phyloP scores from a whole-genome alignment of 1,284 basidiomycete species.

The Nidula niveotomentosa region DNA sequence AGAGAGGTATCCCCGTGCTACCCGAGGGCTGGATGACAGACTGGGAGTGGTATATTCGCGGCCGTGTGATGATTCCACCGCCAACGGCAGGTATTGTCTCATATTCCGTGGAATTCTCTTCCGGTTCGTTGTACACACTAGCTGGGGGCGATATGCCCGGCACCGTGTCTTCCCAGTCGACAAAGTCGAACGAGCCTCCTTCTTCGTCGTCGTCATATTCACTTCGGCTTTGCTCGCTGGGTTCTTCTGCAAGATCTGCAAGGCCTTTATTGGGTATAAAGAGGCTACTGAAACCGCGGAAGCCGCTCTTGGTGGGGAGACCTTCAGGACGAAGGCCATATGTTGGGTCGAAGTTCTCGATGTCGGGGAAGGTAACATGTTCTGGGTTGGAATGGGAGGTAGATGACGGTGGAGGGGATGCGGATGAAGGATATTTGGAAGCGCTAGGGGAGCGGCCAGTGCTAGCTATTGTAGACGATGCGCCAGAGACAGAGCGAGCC shows the following conservation, averaged over 20 bases:
- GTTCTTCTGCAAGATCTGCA: conserved; percentile 77
- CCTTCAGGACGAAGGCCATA: conserved; percentile 96
- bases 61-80: conserved; percentile 73
- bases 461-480: conserved; percentile 27
- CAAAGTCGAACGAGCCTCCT: conserved; percentile 56
- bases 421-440: conserved; percentile 18
- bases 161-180: conserved; percentile 67
- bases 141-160: conserved; percentile 31
- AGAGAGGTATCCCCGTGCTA: too few species aligned
- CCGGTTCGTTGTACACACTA: conserved; percentile 16
- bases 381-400: conserved; percentile 23
- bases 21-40: conserved; percentile 48
- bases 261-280: conserved; percentile 71
- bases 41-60: conserved; percentile 74
- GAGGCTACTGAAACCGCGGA: conserved; percentile 70
- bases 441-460: conserved; percentile 19
- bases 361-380: conserved; percentile 67
- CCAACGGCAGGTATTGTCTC: conserved; percentile 79
- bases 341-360: conserved; percentile 94
- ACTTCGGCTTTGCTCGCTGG: conserved; percentile 25
- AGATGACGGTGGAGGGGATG: conserved; percentile 24
- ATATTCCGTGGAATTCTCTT: conserved; percentile 42
- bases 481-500: conserved; percentile 31
- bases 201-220: conserved; percentile 44
- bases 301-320: conserved; percentile 74